Evolutionary conservation across 208 protist genomes (phyloP), one percentile per base, ranked within the genome.

Genomic region (Willaertia magna): DNA sequence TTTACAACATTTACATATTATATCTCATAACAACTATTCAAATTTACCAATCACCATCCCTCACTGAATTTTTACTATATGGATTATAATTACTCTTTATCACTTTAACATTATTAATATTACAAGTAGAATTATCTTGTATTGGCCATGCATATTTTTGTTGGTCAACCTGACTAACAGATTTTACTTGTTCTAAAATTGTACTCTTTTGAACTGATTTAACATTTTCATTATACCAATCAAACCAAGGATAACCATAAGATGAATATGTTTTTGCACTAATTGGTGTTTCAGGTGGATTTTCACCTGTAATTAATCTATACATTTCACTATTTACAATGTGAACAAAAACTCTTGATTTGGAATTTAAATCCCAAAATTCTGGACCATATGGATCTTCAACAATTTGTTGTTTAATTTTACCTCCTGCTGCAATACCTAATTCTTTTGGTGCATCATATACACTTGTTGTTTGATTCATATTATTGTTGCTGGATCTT

Each of bases 351-450:
- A 76, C 39, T 76, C 67, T 40, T 22, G 67, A 40, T 26, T 40
- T 44, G 11, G 67, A 44, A 1, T 9, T 44, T 22, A 44, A n/a
- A 76, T 76, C 67, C 67, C 67, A 76, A 20, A 76, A 76, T 11
- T n/a, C 7, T 4, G 11, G 14, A 44, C 67, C 67, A 76, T 76
- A 76, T 34, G 67, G 67, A 44, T 76, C 67, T 76, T 76, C 34
- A 76, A 44, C 22, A 76, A 76, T 76, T 22, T 76, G 7, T 76
- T 76, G 67, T 22, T 76, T 76, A n/a, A 76, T 76, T 76, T 76
- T 76, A 22, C 67, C 67, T 44, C 67, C 67, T 44, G 67, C 67
- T 44, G 39, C 39, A 7, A 76, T 18, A n/a, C 67, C 67, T 11
- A 76, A 44, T 76, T 76, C 67, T 76, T 67, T 22, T 22, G 55